Percentiles rank a stretch among this genome's conserved stretches.
Conservation (phyloP, 768 basidiomycete species). For the Russula griseocarnosa region DNA sequence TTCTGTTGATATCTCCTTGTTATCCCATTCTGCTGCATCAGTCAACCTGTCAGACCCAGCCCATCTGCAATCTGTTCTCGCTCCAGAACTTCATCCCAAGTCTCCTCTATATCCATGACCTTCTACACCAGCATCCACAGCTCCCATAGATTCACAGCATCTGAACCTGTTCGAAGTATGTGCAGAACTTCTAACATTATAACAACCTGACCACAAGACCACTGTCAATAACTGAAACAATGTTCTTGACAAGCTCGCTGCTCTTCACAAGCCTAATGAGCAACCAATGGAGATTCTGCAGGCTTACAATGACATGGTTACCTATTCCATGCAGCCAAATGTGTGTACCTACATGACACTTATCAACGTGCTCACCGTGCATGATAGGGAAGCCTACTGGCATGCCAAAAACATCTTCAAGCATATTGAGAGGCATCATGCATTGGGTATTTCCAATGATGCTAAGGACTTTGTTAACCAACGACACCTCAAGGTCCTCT, state of each 20-base stretch:
- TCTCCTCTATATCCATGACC: neutral
- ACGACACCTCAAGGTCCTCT: constrained; percentile 43
- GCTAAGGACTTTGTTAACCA: constrained; percentile 35
- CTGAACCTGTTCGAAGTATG: constrained; percentile 32
- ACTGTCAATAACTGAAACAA: constrained; percentile 56
- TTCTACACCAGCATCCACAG: neutral
- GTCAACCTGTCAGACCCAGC: constrained; percentile 29
- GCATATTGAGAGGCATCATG: constrained; percentile 42
- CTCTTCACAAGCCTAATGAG: constrained; percentile 46
- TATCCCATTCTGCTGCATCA: constrained; percentile 14
- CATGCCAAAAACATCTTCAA: constrained; percentile 34
- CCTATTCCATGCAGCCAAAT: constrained; percentile 58
- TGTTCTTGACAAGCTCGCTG: constrained; percentile 52
- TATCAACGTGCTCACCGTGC: constrained; percentile 56
- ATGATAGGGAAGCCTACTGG: constrained; percentile 60
- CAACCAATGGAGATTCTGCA: constrained; percentile 56
- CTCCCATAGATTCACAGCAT: neutral
- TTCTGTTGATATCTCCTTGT: constrained; percentile 23
- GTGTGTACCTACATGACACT: constrained; percentile 56
- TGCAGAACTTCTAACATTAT: constrained; percentile 33
- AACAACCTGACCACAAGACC: constrained; percentile 32
- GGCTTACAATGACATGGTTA: constrained; percentile 70
- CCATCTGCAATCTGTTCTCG: constrained; percentile 32
- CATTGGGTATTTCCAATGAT: constrained; percentile 36
- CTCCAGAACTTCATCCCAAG: constrained; percentile 17